A percentile compares a stretch with the other conserved stretches of the same genome.
Evolutionary conservation across 1,284 basidiomycete genomes (phyloP).

Genomic region (Neolentinus lepideus): DNA sequence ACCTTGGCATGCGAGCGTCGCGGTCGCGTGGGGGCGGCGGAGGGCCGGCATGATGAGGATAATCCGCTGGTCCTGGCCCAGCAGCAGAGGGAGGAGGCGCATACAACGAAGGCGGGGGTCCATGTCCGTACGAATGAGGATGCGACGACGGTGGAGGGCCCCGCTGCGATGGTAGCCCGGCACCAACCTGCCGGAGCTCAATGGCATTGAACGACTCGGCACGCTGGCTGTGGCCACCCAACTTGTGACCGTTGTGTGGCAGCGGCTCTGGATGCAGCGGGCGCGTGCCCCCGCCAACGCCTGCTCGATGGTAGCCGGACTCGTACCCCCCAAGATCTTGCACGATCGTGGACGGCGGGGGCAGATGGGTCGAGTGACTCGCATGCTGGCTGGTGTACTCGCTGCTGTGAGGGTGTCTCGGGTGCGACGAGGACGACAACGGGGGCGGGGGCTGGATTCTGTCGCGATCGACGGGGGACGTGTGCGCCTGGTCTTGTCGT

Average conservation of each 20-base stretch:
- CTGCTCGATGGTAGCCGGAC: constrained; percentile 7
- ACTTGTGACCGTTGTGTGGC: constrained; percentile 13
- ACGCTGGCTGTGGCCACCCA: constrained; percentile 1
- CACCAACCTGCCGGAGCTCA: constrained; percentile 10
- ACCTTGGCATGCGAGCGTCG: neutral
- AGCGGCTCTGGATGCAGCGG: constrained; percentile 13
- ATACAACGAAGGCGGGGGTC: constrained; percentile 16
- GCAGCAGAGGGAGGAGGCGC: constrained; percentile 12
- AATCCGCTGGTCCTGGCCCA: constrained; percentile 4
- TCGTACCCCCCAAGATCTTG: constrained; percentile 15
- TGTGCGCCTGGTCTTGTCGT: constrained; percentile 9
- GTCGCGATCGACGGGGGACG: constrained; percentile 10
- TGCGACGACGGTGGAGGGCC: constrained; percentile 2
- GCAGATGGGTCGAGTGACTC: constrained; percentile 10
- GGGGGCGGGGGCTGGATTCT: constrained; percentile 1
- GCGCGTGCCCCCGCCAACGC: constrained; percentile 3
- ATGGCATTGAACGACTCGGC: constrained; percentile 7
- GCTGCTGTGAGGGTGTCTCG: constrained; percentile 15
- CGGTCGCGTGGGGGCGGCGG: constrained; percentile 13
- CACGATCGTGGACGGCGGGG: constrained; percentile 14
- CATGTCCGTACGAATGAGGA: constrained; percentile 11
- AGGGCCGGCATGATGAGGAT: neutral
- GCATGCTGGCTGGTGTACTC: constrained; percentile 10
- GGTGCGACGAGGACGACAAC: neutral
- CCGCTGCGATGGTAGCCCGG: constrained; percentile 7